Evolutionary conservation across 495 filamentous ascomycete species (phyloP).

Genomic region (Articulospora tetracladia): DNA sequence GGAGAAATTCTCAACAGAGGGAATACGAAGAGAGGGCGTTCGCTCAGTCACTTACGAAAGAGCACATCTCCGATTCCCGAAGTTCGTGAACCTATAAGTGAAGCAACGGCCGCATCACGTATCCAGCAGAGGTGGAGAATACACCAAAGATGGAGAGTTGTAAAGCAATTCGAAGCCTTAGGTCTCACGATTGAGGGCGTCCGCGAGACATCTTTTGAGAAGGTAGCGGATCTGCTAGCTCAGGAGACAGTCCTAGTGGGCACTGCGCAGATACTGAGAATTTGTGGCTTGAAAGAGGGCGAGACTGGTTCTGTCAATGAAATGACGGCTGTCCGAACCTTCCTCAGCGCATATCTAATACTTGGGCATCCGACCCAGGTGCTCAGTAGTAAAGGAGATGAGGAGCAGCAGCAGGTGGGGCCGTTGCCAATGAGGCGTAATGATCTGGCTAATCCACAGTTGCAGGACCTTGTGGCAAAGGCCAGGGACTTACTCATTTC

Average conservation of each 20-base stretch:
- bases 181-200: constrained; percentile 72
- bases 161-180: constrained; percentile 64
- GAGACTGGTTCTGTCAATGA: constrained; percentile 64
- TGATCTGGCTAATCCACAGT: constrained; percentile 52
- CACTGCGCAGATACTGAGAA: constrained; percentile 68
- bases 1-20: constrained; percentile 54
- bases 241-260: constrained; percentile 65
- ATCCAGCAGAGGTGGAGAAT: constrained; percentile 80
- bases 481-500: constrained; percentile 77
- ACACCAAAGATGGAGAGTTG: constrained; percentile 50
- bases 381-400: constrained; percentile 75
- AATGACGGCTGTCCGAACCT: constrained; percentile 79
- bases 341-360: constrained; percentile 89
- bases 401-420: constrained; percentile 62
- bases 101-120: constrained; percentile 62
- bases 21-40: constrained; percentile 46
- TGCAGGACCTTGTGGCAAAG: constrained; percentile 79
- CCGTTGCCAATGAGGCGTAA: constrained; percentile 43
- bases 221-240: constrained; percentile 72
- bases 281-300: constrained; percentile 73
- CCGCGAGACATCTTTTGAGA: constrained; percentile 73
- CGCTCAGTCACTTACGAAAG: constrained; percentile 36
- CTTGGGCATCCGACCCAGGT: constrained; percentile 90
- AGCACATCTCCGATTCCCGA: constrained; percentile 45
- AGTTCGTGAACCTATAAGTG: constrained; percentile 52